These are phyloP conservation scores for Tricholomella constricta DNA, from an alignment of 768 basidiomycete species.

Conservation along the genomic window DNA sequence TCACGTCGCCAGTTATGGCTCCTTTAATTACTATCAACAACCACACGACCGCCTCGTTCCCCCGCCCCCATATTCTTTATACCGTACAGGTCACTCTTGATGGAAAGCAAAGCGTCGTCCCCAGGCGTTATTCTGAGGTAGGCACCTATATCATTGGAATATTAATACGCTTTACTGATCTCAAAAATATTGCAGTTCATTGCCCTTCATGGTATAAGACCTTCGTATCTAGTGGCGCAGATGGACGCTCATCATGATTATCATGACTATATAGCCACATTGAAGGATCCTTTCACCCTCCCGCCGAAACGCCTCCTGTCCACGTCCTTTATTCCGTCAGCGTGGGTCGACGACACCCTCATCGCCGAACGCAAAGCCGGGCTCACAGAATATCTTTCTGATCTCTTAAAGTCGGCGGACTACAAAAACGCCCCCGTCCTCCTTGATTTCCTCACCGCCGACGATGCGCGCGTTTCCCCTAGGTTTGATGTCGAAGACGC, in stretches of 20 bases:
- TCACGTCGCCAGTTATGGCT: constrained; percentile 17
- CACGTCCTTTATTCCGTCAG: constrained; percentile 51
- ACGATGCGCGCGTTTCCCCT: constrained; percentile 17
- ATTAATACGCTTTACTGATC: background rate
- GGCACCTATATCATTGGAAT: background rate
- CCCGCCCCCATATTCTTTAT: constrained; percentile 53
- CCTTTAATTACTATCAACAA: constrained; percentile 34
- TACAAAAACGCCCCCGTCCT: constrained; percentile 37
- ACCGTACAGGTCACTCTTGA: constrained; percentile 35
- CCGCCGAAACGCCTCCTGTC: constrained; percentile 53
- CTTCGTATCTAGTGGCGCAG: background rate
- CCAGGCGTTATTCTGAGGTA: constrained; percentile 50
- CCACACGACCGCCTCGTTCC: constrained; percentile 49
- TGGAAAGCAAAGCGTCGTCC: constrained; percentile 28
- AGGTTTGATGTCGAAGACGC: constrained; percentile 47
- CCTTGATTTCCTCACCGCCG: constrained; percentile 39
- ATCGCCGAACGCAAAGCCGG: constrained; percentile 54
- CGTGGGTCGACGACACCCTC: constrained; percentile 54
- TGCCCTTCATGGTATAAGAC: constrained; percentile 34
- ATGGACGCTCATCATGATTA: background rate
- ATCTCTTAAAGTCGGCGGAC: constrained; percentile 37
- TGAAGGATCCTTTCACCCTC: constrained; percentile 41
- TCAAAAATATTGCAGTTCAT: constrained; percentile 30
- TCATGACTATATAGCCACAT: constrained; percentile 23
- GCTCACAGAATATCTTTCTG: constrained; percentile 42